These are phyloP conservation scores for Fusarium sp. DNA, from an alignment of 2,329 filamentous ascomycete species.

Conservation along the genomic window DNA sequence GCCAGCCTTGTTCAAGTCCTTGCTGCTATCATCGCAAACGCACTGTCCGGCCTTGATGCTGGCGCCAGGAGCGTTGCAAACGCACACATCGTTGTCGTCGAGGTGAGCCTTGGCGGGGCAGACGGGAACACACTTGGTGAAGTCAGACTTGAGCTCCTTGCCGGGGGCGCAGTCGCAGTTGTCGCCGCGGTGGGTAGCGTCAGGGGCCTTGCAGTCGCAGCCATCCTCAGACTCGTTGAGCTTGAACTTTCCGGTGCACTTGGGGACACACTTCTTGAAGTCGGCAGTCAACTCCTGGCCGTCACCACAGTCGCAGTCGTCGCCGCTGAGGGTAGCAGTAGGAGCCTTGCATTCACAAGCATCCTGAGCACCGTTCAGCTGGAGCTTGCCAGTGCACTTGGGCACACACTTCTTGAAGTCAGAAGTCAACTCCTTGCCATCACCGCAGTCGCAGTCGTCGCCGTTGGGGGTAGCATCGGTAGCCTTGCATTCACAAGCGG, in stretches of 20 bases:
- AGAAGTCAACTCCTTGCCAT: not conserved
- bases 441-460: not conserved
- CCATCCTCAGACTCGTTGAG: not conserved
- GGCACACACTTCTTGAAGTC: conserved; percentile 6
- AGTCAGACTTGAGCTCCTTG: not conserved
- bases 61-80: not conserved
- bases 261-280: no score
- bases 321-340: conserved; percentile 1
- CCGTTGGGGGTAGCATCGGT: no score
- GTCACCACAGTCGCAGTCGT: not conserved
- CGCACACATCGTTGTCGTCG: not conserved
- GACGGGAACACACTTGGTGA: not conserved
- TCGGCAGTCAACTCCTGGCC: not conserved
- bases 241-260: not conserved
- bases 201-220: not conserved
- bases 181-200: not conserved
- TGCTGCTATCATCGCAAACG: not conserved
- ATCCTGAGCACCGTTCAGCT: not conserved
- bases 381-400: conserved; percentile 3
- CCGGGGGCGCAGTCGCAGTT: not conserved
- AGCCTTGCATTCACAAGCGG: no score
- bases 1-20: no score
- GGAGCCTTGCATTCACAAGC: conserved; percentile 6
- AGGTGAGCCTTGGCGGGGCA: not conserved
- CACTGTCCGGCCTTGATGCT: not conserved